Evolutionary conservation across 2,329 filamentous ascomycete species (phyloP), one percentile per base, ranked within the genome.

Genomic region (Dryadomyces quercivorus): DNA sequence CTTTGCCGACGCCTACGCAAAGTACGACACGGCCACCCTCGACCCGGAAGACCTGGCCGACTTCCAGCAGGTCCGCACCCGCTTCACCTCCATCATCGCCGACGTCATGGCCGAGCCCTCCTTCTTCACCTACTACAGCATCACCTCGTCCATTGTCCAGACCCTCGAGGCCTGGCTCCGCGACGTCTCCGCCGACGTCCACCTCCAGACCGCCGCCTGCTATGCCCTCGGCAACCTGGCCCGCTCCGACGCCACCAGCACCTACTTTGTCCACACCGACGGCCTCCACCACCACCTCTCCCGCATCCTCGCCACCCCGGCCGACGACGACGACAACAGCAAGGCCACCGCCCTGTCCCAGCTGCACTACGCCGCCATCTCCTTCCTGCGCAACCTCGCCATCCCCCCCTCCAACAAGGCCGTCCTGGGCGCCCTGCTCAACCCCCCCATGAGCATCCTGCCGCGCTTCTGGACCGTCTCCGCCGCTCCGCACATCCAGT

Each of bases 321-420:
- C 45, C 7, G 52, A 56, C 16, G 55, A 55, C 34, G 64, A 72
- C 1, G 9, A 49, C 5, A 20, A 47, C 18, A 12, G 21, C 16
- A 51, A 54, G 9, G 44, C 56, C 9, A 53, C 55, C 8, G 57
- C 61, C 5, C 57, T 62, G 26, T 54, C 63, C 2, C 77, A 82
- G 57, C 73, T 81, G 16, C 69, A 81, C 0, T 80, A 84, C 61
- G 72, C 78, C 1, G 68, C 72, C 2, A 69, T 85, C 18, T 76
- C 78, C 8, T 82, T 83, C 61, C 73, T 84, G 57, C 84, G 82
- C 65, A 85, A 85, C 63, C 74, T 85, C 9, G 77, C 81, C 26
- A 79, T 85, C 51, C 78, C 80, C 0, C 55, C 66, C 0, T 63
- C 65, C 26, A 84, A 84, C 66, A 84, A 82, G 63, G 58, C 70